phyloP scores from a whole-genome alignment of 2,329 filamentous ascomycete genomes.

The Pestalotiopsis sp. region DNA sequence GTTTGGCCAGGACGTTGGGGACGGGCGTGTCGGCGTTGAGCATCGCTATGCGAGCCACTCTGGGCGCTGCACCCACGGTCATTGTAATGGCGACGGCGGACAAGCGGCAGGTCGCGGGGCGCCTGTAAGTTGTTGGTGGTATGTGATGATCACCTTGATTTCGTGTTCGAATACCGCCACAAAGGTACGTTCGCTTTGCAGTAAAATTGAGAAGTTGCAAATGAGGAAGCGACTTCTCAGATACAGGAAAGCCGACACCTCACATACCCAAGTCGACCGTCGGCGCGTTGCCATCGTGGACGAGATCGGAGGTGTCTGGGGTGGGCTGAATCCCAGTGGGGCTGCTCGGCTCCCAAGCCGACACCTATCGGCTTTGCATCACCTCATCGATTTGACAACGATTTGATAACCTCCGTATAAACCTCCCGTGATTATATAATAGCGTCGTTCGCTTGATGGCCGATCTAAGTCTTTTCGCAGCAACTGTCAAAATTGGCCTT shows the following conservation, averaged over 20 bases:
- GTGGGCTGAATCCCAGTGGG: background rate
- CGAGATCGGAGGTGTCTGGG: background rate
- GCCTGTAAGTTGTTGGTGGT: background rate
- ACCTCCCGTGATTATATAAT: background rate
- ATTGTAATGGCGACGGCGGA: background rate
- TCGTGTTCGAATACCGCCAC: background rate
- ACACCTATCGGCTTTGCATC: background rate
- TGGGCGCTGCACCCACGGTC: background rate
- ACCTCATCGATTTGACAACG: background rate
- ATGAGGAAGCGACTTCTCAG: background rate
- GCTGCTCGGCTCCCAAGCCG: background rate
- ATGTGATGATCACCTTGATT: background rate
- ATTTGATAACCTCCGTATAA: background rate
- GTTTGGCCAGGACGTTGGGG: background rate
- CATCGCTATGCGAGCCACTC: background rate
- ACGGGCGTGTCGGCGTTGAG: slow-evolving; percentile 1
- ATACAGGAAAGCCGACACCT: background rate
- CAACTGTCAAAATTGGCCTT: background rate
- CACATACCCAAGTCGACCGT: background rate
- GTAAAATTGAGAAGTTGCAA: background rate
- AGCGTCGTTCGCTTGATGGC: background rate
- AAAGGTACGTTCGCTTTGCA: background rate
- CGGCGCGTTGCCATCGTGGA: background rate
- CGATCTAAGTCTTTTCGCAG: no score
- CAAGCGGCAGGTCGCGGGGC: background rate